A percentile compares a stretch with the other conserved stretches of the same genome.
Conservation (phyloP, 805 yeast species). For the Candida argentea region DNA sequence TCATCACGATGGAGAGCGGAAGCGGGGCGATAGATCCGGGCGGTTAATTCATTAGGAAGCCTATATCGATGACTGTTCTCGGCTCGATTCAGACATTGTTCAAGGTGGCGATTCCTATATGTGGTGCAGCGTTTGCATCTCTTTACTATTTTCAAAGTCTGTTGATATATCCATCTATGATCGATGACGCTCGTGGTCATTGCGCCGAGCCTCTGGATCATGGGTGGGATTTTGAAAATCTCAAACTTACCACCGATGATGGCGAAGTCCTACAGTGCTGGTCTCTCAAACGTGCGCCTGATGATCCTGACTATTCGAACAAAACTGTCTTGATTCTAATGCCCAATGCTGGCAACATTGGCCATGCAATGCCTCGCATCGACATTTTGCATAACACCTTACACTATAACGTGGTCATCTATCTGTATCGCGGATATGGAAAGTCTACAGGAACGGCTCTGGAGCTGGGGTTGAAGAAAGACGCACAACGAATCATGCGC, state of each 20-base stretch:
- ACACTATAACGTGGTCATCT: constrained; percentile 69
- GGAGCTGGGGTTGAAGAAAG: constrained; percentile 73
- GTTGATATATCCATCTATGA: constrained; percentile 74
- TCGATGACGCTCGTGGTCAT: constrained; percentile 60
- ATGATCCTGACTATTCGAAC: constrained; percentile 28
- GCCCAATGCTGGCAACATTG: constrained; percentile 96
- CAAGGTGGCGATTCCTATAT: constrained; percentile 34
- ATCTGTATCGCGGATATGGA: constrained; percentile 91
- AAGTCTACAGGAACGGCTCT: constrained; percentile 63
- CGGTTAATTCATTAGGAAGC: constrained; percentile 1
- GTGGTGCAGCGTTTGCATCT: constrained; percentile 37
- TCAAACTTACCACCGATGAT: constrained; percentile 56
- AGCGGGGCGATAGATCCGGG: background rate
- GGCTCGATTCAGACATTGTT: constrained; percentile 17
- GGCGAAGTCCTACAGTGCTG: constrained; percentile 60
- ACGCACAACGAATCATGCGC: constrained; percentile 63
- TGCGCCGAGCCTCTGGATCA: constrained; percentile 73
- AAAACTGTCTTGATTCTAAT: constrained; percentile 71
- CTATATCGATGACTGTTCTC: constrained; percentile 7
- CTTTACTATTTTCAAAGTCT: constrained; percentile 53
- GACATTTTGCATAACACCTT: constrained; percentile 51
- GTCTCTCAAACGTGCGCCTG: constrained; percentile 41
- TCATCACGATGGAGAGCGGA: too few species aligned
- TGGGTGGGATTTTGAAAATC: constrained; percentile 52
- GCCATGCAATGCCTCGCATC: constrained; percentile 78